phyloP scores from a whole-genome alignment of 345 rosid genomes.

The Dovyalis caffra region DNA sequence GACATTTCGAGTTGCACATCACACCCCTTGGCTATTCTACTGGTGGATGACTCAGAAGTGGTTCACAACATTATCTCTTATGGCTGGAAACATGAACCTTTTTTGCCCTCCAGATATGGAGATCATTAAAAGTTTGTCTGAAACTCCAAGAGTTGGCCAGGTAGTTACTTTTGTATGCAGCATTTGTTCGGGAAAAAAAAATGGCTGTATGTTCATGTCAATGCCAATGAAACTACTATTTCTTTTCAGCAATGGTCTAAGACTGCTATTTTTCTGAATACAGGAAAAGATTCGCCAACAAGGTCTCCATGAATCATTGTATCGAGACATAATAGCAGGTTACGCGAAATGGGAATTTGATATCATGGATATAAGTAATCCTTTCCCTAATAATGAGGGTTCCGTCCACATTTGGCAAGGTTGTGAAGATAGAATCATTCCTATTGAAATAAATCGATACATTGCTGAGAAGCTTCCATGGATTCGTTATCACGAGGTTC shows the following conservation, averaged over 20 bases:
- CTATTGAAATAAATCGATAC: constrained; percentile 42
- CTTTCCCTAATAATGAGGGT: constrained; percentile 52
- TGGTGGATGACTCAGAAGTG: constrained; percentile 91
- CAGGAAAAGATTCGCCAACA: constrained; percentile 67
- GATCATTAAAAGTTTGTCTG: constrained; percentile 32
- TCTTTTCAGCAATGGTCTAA: no score
- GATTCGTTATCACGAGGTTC: constrained; percentile 70
- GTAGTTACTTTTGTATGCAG: constrained; percentile 28
- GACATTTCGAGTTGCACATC: constrained; percentile 63
- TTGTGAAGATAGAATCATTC: constrained; percentile 58
- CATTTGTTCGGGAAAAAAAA: no score
- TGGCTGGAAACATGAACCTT: constrained; percentile 40
- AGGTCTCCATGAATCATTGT: constrained; percentile 62
- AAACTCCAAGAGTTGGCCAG: constrained; percentile 44
- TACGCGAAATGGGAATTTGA: constrained; percentile 81
- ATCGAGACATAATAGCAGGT: constrained; percentile 57
- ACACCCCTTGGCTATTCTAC: constrained; percentile 69
- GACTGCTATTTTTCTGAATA: constrained; percentile 5
- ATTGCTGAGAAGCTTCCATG: constrained; percentile 63
- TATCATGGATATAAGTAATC: constrained; percentile 59
- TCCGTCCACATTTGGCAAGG: constrained; percentile 81
- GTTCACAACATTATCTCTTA: constrained; percentile 55
- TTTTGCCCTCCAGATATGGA: constrained; percentile 47
- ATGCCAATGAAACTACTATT: no score
- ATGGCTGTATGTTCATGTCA: no score